Percentiles rank a stretch among this genome's conserved stretches.
These are phyloP conservation scores for Amyloporia xantha DNA, from an alignment of 768 basidiomycete species.

Conservation along the genomic window DNA sequence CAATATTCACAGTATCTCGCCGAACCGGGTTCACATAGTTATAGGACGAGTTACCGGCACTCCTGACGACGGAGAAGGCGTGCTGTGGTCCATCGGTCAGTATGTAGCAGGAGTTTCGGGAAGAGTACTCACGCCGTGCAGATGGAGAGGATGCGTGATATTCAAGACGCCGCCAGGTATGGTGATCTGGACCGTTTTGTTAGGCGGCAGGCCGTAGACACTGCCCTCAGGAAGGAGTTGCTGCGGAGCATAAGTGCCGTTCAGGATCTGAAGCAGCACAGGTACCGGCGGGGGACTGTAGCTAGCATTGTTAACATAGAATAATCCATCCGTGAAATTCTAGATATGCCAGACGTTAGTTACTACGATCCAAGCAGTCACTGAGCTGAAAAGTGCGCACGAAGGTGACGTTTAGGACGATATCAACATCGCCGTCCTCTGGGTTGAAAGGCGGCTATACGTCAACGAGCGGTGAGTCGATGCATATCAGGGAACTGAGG, in stretches of 20 bases:
- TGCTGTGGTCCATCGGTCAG: slow-evolving; percentile 20
- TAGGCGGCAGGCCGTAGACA: slow-evolving; percentile 40
- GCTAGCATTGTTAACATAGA: slow-evolving; percentile 29
- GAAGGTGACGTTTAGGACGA: slow-evolving; percentile 17
- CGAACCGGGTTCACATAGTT: slow-evolving; percentile 31
- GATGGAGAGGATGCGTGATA: slow-evolving; percentile 34
- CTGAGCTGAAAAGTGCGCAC: background rate
- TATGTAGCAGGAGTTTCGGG: background rate
- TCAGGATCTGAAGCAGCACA: slow-evolving; percentile 43
- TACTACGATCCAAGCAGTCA: background rate
- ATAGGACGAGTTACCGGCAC: slow-evolving; percentile 23
- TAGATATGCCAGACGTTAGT: too few species aligned
- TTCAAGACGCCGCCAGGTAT: slow-evolving; percentile 31
- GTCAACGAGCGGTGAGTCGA: too few species aligned
- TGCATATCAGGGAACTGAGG: too few species aligned
- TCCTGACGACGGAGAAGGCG: slow-evolving; percentile 31
- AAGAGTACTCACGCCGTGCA: slow-evolving; percentile 34
- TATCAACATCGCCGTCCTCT: slow-evolving; percentile 16
- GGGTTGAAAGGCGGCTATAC: slow-evolving; percentile 6
- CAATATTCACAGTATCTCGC: slow-evolving; percentile 25
- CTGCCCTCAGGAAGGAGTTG: slow-evolving; percentile 35
- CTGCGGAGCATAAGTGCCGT: slow-evolving; percentile 32
- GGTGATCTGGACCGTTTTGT: slow-evolving; percentile 38
- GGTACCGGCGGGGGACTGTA: slow-evolving; percentile 33
- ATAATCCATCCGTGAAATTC: slow-evolving; percentile 15